Evolutionary conservation across 176 grass and related monocot genomes (phyloP), one percentile per base, ranked within the genome.

Genomic region (Coix lacrymajobi): DNA sequence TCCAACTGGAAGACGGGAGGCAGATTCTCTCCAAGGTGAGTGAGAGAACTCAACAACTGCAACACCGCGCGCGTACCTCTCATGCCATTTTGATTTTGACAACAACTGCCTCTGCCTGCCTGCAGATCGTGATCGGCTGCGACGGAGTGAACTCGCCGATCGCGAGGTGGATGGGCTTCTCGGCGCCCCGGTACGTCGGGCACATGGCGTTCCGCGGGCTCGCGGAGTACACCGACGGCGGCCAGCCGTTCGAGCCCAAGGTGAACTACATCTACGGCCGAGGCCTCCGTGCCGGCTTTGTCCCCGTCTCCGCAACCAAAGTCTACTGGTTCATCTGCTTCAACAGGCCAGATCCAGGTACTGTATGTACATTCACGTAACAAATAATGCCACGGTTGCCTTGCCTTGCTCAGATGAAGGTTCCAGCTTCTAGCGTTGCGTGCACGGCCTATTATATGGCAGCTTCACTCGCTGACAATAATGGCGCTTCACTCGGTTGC

Each of bases 301-400:
- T 93, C 71, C 95, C 95, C 12, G 88, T 98, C 64, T 98, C 95
- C 43, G 12, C 88, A 6, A 91, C 92, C 32, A 94, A 91, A 69
- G 84, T 98, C 48, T 98, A 98, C 86, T 98, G 92, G 92, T 98
- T 98, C 79, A 91, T 98, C 75, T 95, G 92, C 86, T 98, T 91
- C 84, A 98, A 98, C 54, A 94, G 84, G 12, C 45, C 15, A 84
- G 84, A 79, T 19, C 92, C 92, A 84, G 90, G 92, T 94, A 52
- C 17, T 4, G 13, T 45, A 43, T 22, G n/a, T 63, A 20, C 8
- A 22, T 31, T 11, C 10, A 24, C 4, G 22, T 11, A 20, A 22
- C 9, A 22, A 11, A 46, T 33, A 2, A 30, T 37, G 30, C 62
- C 62, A 37, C 22, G 38, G 61, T 56, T n/a, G 7, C 51, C 20